Percentiles rank a stretch among this genome's conserved stretches.
Evolutionary conservation across 768 basidiomycete species (phyloP).

Genomic region (Erythrobasidium yunnanense): DNA sequence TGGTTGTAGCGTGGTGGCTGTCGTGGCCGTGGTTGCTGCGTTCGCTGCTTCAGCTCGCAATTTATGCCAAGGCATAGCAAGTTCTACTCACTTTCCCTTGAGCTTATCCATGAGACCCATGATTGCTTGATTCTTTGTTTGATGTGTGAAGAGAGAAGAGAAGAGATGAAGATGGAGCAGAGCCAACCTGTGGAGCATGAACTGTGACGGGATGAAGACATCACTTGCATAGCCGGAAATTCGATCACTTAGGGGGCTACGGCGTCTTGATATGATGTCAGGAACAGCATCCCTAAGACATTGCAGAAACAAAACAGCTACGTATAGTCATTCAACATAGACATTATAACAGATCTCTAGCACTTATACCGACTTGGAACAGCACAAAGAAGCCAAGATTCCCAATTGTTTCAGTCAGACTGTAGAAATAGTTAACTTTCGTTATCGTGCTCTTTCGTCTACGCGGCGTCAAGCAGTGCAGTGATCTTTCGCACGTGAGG

Average conservation of each 20-base stretch:
- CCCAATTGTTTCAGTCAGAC: too few species aligned
- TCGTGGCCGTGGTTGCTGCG: not conserved
- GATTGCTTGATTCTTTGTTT: not conserved
- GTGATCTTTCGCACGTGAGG: slow-evolving; percentile 29
- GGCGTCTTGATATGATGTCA: not conserved
- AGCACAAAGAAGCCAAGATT: too few species aligned
- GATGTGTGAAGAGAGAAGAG: too few species aligned
- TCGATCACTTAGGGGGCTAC: not conserved
- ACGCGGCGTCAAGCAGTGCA: not conserved
- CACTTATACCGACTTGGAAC: too few species aligned
- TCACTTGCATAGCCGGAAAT: not conserved
- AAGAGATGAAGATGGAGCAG: not conserved
- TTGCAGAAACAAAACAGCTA: too few species aligned
- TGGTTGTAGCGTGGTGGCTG: too few species aligned
- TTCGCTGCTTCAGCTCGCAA: not conserved
- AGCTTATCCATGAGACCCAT: slow-evolving; percentile 19
- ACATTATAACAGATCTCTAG: too few species aligned
- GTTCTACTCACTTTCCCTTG: not conserved
- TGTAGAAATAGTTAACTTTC: too few species aligned
- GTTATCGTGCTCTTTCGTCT: not conserved
- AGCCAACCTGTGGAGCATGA: not conserved
- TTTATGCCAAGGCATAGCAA: not conserved
- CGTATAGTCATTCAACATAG: too few species aligned
- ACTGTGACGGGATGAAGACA: not conserved
- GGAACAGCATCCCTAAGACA: too few species aligned